Evolutionary conservation across 768 basidiomycete genomes (phyloP), one percentile per base, ranked within the genome.

Genomic region (Suillus variegatus): DNA sequence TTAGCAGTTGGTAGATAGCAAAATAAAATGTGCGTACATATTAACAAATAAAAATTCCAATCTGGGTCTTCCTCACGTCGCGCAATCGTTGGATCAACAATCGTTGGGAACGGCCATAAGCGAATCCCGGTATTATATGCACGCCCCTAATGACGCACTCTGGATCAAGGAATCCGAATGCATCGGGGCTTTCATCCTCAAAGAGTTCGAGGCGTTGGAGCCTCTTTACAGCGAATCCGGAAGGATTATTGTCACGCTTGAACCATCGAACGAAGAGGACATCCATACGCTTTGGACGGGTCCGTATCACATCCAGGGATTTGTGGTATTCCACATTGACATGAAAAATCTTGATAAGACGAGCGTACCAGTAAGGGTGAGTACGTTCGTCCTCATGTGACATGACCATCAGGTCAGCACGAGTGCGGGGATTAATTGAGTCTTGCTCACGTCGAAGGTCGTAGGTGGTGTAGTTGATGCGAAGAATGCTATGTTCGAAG

Each of bases 91-190:
- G 69, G 70, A 0, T 28, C 36, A 0, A 68, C 51, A 6, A 68
- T 7, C 66, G 46, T 3, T 65, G 12, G 0, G 74, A 71, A 4
- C 35, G 46, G 0, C 75, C 75, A 6, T 62, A 47, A 6, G 54
- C 36, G 49, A 82, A 85, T 0, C 72, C 79, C 0, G 83, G 84
- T 7, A 85, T 76, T 2, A 86, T 65, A 65, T 86, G 83, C 4
- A 69, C 71, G 0, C 71, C 79, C 0, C 78, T 72, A 43, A 86
- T 69, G 6, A 86, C 75, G 0, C 71, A 66, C 0, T 64, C 62
- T 0, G 84, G 85, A 68, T 86, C 77, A 1, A 86, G 28, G 57
- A 86, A 86, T 0, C 83, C 79, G 62, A 83, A 86, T 8, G 79
- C 74, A 5, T 68, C 68, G 0, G 61, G 46, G 28, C 75, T 74